Base-by-base conservation (phyloP, 2,329 filamentous ascomycete species). In the Aspergillus melleus region DNA sequence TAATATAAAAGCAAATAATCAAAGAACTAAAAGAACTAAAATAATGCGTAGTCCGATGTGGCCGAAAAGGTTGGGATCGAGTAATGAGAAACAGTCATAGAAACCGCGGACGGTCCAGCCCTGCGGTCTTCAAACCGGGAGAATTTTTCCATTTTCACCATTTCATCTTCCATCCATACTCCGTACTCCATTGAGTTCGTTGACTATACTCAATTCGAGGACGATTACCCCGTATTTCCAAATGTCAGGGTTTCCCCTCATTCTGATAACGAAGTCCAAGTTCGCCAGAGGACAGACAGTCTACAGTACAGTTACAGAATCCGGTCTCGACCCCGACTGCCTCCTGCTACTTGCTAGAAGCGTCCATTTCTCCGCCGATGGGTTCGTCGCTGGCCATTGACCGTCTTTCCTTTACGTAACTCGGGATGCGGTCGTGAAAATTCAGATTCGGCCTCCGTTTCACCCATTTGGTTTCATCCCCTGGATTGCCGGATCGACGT, bases 351-450 rank as follows among this genome's bases (percentile, higher is more conserved):
- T 58, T 54, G 50, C 61, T 52, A 61, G 63, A 65, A 64, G 53
- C 30, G 60, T 61, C 61, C 55, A 55, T 57, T 46, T 24, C 49
- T 55, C 49, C 53, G 52, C 53, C 49, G 26, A 30, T 24, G 26
- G 24, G 52, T 12, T 44, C 22, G 39, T 47, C 11, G 16, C 54
- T 57, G 52, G 54, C 61, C 61, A 60, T 60, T 58, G 58, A 62
- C 53, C 49, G 24, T 44, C 52, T 74, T 74, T 74, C 52, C 72
- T 76, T 77, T 77, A 77, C 75, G 75, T 77, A 77, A 77, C 74
- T 73, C 66, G 68, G 67, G 63, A 68, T 62, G 63, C 61, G 61
- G 63, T 66, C 44, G 26, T 29, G 26, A 29, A 29, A 29, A 29
- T 29, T 29, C 26, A 29, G 26, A 29, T 29, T 29, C 26, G 26